These are phyloP conservation scores for Vitellaria paradoxa DNA, from an alignment of 179 eudicot genomes.

Conservation along the genomic window DNA sequence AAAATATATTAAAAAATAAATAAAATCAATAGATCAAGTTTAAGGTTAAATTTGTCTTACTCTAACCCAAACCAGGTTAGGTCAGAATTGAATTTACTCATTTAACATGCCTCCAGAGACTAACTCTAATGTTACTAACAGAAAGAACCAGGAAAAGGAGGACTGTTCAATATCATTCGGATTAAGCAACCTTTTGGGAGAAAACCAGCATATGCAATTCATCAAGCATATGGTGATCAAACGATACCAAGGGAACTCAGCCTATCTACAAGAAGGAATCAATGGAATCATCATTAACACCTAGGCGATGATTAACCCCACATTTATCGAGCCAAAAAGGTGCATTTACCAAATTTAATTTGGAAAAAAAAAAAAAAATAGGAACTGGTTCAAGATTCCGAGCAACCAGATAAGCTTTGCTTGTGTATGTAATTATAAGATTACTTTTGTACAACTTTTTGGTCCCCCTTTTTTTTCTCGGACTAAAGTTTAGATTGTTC, in stretches of 20 bases:
- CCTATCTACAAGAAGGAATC: not conserved
- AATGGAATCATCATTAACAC: constrained; percentile 9
- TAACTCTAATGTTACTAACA: too few species aligned
- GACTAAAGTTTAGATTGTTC: not conserved
- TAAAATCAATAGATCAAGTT: too few species aligned
- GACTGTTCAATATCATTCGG: not conserved
- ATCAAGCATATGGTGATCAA: not conserved
- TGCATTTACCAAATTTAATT: not conserved
- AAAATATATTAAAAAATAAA: too few species aligned
- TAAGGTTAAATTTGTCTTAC: too few species aligned
- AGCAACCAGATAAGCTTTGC: too few species aligned
- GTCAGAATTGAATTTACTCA: too few species aligned
- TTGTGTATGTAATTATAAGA: too few species aligned
- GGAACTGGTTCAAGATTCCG: not conserved
- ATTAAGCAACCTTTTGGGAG: not conserved
- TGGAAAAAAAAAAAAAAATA: not conserved
- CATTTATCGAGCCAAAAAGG: not conserved
- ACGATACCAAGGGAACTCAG: not conserved
- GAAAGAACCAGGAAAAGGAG: not conserved
- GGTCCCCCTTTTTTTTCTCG: too few species aligned
- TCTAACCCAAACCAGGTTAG: too few species aligned
- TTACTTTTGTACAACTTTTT: too few species aligned
- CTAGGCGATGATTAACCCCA: not conserved
- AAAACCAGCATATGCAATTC: not conserved
- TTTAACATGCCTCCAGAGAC: too few species aligned